A percentile compares a stretch with the other conserved stretches of the same genome.
Conservation (phyloP, 192 early-diverging fungal species). For the Backusella tarrabulga region DNA sequence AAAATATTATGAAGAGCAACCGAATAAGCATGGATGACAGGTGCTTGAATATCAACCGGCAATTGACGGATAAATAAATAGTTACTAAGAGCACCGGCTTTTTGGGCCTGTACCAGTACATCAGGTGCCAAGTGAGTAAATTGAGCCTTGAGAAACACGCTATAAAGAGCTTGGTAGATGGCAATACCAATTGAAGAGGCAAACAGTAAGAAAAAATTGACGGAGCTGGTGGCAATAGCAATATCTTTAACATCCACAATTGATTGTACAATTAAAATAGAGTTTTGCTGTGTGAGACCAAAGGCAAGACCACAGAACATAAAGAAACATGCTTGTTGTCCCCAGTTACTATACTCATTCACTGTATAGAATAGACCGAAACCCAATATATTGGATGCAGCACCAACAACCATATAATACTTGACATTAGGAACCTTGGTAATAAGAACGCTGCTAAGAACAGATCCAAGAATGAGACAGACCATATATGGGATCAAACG, state of each 20-base stretch:
- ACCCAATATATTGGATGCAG: constrained; percentile 48
- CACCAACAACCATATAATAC: constrained; percentile 52
- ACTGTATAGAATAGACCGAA: constrained; percentile 57
- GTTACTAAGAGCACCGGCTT: constrained; percentile 1
- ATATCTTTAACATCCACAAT: constrained; percentile 42
- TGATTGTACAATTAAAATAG: constrained; percentile 44
- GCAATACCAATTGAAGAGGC: constrained; percentile 29
- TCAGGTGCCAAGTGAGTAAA: background rate
- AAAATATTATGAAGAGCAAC: constrained; percentile 23
- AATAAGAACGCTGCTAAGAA: constrained; percentile 52
- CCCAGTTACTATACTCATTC: constrained; percentile 44
- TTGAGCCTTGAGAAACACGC: background rate
- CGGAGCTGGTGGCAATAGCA: constrained; percentile 46
- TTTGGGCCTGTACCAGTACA: constrained; percentile 9
- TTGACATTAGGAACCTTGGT: constrained; percentile 51
- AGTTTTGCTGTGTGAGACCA: constrained; percentile 57
- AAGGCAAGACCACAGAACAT: constrained; percentile 41
- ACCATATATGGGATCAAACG: constrained; percentile 62
- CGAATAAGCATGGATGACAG: constrained; percentile 20
- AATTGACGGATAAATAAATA: constrained; percentile 13
- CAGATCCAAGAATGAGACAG: constrained; percentile 51
- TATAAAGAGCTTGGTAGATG: constrained; percentile 17
- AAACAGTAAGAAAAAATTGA: constrained; percentile 23
- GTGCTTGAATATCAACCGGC: constrained; percentile 6
- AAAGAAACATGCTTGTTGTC: constrained; percentile 54